Evolutionary conservation across 164 flowering plant species (phyloP), one percentile per base, ranked within the genome.

Genomic region (Macadamia tetraphylla): DNA sequence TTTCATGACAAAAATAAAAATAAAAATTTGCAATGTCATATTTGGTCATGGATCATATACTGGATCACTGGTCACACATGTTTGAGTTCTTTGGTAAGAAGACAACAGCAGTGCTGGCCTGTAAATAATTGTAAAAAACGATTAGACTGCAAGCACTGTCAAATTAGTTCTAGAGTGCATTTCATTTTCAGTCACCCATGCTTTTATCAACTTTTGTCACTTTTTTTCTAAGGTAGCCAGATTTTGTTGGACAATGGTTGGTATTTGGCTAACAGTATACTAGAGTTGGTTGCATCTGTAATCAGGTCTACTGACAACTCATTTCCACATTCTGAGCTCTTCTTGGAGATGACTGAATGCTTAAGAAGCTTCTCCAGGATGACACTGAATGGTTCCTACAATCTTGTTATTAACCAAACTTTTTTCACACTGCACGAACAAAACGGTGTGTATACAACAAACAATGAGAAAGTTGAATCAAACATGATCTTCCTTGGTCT

Each of bases 401-500:
- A 32, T 66, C 69, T 32, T 46, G 23, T 11, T 49, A 29, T 23
- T 14, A 30, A 6, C 59, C 35, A n/a, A 30, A 23, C 46, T 67
- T 55, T 51, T 63, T 14, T 62, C 32, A n/a, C 68, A 18, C 71
- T 78, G 74, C 84, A 87, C 85, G 70, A 77, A 51, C 63, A 13
- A 51, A 70, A 67, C 60, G 72, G 58, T 67, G 59, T 30, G 13
- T 43, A 29, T 53, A 60, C 31, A 32, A 51, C n/a, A 1, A 32
- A 67, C 44, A 74, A 81, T 12, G 83, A 77, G 60, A 60, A 35
- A 18, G 49, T 67, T 30, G 95, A 89, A 79, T 79, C 87, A 17
- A 78, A 81, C 75, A 81, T 89, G 95, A 78, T 83, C 12, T 89
- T 89, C 67, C 85, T 87, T 29, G 90, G 95, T 64, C 77, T 89